phyloP scores from a whole-genome alignment of 2,329 filamentous ascomycete species.

The Daldinia eschscholtzii region DNA sequence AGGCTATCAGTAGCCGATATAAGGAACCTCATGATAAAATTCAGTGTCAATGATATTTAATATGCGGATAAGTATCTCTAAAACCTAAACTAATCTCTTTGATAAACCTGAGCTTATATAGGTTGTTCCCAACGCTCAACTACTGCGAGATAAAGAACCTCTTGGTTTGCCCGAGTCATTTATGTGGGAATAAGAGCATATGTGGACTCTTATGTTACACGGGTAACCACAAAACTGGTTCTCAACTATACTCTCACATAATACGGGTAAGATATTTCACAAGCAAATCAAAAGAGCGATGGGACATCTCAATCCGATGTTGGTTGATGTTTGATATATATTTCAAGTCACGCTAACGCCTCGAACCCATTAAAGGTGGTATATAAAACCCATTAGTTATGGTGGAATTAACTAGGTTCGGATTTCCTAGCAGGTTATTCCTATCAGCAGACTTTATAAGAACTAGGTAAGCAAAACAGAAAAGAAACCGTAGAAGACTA shows the following conservation, averaged over 20 bases:
- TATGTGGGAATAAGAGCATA: slow-evolving; percentile 26
- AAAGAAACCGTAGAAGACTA: neutral
- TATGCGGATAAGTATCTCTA: slow-evolving; percentile 15
- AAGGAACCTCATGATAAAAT: slow-evolving; percentile 33
- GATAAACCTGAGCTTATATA: slow-evolving; percentile 33
- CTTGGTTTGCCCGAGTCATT: slow-evolving; percentile 32
- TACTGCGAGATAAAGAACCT: slow-evolving; percentile 3
- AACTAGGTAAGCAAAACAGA: neutral
- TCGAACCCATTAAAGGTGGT: neutral
- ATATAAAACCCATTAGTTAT: slow-evolving; percentile 1
- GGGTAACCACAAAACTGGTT: neutral
- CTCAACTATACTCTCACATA: slow-evolving; percentile 8
- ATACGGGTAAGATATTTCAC: neutral
- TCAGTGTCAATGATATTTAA: slow-evolving; percentile 4
- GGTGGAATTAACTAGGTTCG: neutral
- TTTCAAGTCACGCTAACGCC: neutral
- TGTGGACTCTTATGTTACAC: slow-evolving; percentile 12
- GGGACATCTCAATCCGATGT: slow-evolving; percentile 1
- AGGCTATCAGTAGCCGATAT: slow-evolving; percentile 21
- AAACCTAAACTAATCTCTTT: slow-evolving; percentile 23
- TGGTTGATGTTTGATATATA: neutral
- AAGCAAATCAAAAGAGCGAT: neutral
- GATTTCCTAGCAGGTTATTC: neutral
- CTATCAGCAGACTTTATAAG: neutral
- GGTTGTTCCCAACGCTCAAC: neutral